Base-by-base conservation (phyloP, 768 basidiomycete species). In the Lepiota venenata region DNA sequence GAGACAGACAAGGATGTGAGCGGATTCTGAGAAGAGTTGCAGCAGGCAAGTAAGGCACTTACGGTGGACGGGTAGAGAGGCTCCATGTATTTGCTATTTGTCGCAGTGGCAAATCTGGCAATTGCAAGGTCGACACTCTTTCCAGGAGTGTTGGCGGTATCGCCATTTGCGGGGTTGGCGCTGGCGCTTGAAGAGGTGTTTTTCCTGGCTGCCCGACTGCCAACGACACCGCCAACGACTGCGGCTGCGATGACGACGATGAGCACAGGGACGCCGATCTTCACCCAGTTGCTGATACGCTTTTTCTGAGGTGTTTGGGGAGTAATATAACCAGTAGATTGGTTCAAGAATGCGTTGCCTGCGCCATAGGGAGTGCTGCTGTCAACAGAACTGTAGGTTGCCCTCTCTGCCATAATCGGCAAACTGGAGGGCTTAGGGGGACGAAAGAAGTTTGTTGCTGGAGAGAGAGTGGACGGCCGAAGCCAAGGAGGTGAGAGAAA, bases 31-130 rank as follows among this genome's bases (percentile, higher is more conserved):
- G 32, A 37, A 25, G 20, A 16, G 52, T 43, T 18, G 22, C n/a
- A n/a, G 18, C 41, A 32, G 52, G 32, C n/a, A 36, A 50, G 51
- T 41, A 27, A 54, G 32, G 20, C 37, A 81, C 91, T 74, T 57
- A 95, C 94, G 4, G 91, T 91, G 16, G 91, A 86, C 5, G 93
- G 91, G 66, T 95, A 96, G 22, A 94, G 64, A 0, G 95, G 95
- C 52, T 92, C 76, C 74, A 87, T 78, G 66, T 83, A 96, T 46
- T 82, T 76, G 62, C 83, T 82, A 64, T 94, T 79, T 15, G 94
- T 97, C 4, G 84, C 83, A 1, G 87, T 87, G 25, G 93, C 82
- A 63, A 85, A 91, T 38, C 82, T 66, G 16, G 87, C 89, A 29
- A 84, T 56, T n/a, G 74, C 74, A 38, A 79, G 71, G 69, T 88